A percentile compares a stretch with the other conserved stretches of the same genome.
Evolutionary conservation across 306 rosid genomes (phyloP).

Genomic region (Urtica urens): DNA sequence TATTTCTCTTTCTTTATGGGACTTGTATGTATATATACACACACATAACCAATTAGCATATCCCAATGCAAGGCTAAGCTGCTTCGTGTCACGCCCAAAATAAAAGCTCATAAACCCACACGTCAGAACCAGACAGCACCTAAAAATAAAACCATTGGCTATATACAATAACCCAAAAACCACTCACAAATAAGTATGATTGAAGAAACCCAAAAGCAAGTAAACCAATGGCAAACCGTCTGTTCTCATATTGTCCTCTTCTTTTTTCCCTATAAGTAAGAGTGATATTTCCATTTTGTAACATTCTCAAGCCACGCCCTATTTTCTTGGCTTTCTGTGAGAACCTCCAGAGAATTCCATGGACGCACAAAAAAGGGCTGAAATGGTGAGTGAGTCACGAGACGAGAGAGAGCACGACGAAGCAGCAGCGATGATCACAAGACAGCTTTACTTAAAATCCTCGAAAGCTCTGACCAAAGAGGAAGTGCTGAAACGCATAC

Average conservation of each 20-base stretch:
- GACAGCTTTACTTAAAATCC: slow-evolving; percentile 42
- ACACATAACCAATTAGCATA: background rate
- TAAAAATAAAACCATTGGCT: slow-evolving; percentile 41
- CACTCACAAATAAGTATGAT: slow-evolving; percentile 16
- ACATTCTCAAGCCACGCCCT: slow-evolving; percentile 1
- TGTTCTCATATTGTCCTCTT: background rate
- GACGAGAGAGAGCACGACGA: slow-evolving; percentile 13
- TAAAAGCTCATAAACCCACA: slow-evolving; percentile 4
- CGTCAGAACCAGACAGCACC: background rate
- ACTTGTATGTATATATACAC: background rate
- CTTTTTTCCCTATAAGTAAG: background rate
- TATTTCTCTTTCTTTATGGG: background rate
- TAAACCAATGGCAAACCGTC: background rate
- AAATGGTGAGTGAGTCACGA: slow-evolving; percentile 2
- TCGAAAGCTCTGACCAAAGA: slow-evolving; percentile 40
- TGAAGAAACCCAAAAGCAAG: background rate
- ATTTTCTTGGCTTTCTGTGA: slow-evolving; percentile 29
- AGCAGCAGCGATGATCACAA: slow-evolving; percentile 21
- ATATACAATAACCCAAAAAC: slow-evolving; percentile 24
- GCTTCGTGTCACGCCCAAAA: slow-evolving; percentile 1
- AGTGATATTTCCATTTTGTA: background rate
- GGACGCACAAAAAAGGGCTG: slow-evolving; percentile 18
- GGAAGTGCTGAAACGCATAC: slow-evolving; percentile 51
- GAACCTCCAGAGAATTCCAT: slow-evolving; percentile 20
- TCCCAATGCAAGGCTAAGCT: background rate